Evolutionary conservation across 768 basidiomycete genomes (phyloP).

Genomic region (Hygrocybe punicea): DNA sequence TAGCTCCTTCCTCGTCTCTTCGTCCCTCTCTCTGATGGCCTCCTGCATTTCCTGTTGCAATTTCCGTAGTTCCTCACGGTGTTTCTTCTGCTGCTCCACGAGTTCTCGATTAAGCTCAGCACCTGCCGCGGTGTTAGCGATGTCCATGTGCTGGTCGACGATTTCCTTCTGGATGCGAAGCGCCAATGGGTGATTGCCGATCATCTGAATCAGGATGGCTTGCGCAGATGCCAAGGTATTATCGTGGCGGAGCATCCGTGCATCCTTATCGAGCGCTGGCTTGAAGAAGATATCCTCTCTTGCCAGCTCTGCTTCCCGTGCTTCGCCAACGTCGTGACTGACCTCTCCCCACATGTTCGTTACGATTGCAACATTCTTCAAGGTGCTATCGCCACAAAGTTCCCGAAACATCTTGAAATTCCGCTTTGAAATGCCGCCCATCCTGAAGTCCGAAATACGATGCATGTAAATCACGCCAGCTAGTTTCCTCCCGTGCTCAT

Average conservation of each 20-base stretch:
- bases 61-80: constrained; percentile 51
- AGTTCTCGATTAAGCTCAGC: constrained; percentile 50
- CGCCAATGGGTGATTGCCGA: constrained; percentile 39
- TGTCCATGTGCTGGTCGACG: constrained; percentile 45
- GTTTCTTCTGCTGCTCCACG: constrained; percentile 44
- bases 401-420: constrained; percentile 46
- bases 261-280: constrained; percentile 42
- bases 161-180: constrained; percentile 56
- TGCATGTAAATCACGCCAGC: constrained; percentile 44
- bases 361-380: constrained; percentile 45
- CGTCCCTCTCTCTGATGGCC: too few species aligned
- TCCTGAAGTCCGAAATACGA: constrained; percentile 39
- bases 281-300: constrained; percentile 42
- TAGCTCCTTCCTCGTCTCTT: too few species aligned
- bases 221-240: constrained; percentile 40
- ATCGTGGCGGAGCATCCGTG: constrained; percentile 35
- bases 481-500: constrained; percentile 25
- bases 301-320: constrained; percentile 39
- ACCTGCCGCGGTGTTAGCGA: constrained; percentile 53
- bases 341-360: constrained; percentile 43
- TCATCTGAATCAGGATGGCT: constrained; percentile 41
- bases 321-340: constrained; percentile 13
- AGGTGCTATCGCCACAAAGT: constrained; percentile 41
- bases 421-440: constrained; percentile 38
- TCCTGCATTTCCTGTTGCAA: constrained; percentile 47